Percentiles rank a stretch among this genome's conserved stretches.
These are phyloP conservation scores for Thalassiosira mediterranea DNA, from an alignment of 352 stramenopile genomes.

Conservation along the genomic window DNA sequence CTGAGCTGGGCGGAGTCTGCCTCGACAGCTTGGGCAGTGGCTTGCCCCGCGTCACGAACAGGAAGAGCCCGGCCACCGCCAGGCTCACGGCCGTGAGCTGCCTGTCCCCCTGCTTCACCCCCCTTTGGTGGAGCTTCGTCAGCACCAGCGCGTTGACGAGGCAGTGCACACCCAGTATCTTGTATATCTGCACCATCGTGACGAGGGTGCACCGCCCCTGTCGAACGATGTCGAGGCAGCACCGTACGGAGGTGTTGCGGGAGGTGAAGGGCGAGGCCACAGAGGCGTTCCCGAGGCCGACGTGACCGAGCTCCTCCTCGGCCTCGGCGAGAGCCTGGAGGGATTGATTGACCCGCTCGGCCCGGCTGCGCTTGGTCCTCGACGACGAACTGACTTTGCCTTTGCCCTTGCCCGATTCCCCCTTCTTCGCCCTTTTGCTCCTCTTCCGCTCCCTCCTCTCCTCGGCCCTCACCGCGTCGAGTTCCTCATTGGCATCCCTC, in stretches of 20 bases:
- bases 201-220: slow-evolving; percentile 99
- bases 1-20: slow-evolving; percentile 91
- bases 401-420: slow-evolving; percentile 8
- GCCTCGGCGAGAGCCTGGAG: slow-evolving; percentile 83
- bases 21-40: slow-evolving; percentile 93
- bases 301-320: slow-evolving; percentile 69
- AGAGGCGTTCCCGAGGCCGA: slow-evolving; percentile 94
- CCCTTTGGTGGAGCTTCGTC: slow-evolving; percentile 97
- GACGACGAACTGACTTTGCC: slow-evolving; percentile 9
- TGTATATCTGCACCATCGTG: slow-evolving; percentile 95
- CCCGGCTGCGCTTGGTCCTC: slow-evolving; percentile 33
- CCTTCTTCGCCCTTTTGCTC: slow-evolving; percentile 22
- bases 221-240: slow-evolving; percentile 95
- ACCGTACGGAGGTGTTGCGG: slow-evolving; percentile 87
- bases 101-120: slow-evolving; percentile 98
- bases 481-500: slow-evolving; percentile 49
- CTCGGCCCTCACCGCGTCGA: slow-evolving; percentile 44
- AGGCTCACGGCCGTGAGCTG: slow-evolving; percentile 89
- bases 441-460: slow-evolving; percentile 58
- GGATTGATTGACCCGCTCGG: slow-evolving; percentile 80
- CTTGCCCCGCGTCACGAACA: slow-evolving; percentile 90
- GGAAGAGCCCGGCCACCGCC: slow-evolving; percentile 85
- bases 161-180: slow-evolving; percentile 98
- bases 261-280: slow-evolving; percentile 99
- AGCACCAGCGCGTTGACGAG: slow-evolving; percentile 97